phyloP scores from a whole-genome alignment of 805 yeast genomes.

The fission yeast (Schizosaccharomyces pombe) region DNA sequence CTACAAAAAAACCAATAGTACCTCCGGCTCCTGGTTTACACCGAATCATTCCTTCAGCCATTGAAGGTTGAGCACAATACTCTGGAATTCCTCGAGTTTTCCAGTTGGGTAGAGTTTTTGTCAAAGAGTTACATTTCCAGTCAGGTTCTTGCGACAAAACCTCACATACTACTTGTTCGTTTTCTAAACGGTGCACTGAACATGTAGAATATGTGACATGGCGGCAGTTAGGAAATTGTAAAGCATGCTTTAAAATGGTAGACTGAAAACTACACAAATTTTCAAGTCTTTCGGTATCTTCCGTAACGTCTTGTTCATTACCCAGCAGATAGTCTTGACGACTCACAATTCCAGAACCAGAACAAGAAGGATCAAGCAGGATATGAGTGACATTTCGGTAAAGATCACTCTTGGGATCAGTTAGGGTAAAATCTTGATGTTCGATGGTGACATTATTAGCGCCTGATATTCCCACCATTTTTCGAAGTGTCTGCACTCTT shows the following conservation, averaged over 20 bases:
- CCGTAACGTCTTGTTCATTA: constrained; percentile 18
- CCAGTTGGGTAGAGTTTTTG: constrained; percentile 62
- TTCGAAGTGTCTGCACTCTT: constrained; percentile 44
- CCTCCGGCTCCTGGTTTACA: constrained; percentile 75
- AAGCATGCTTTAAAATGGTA: constrained; percentile 69
- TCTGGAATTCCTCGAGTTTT: constrained; percentile 51
- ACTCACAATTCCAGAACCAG: constrained; percentile 96
- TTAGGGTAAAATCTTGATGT: constrained; percentile 37
- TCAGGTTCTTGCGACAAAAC: constrained; percentile 46
- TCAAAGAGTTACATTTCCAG: constrained; percentile 45
- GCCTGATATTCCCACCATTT: constrained; percentile 64
- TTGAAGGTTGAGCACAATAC: constrained; percentile 30
- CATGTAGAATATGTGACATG: constrained; percentile 86
- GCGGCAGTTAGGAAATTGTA: constrained; percentile 48
- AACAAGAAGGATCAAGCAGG: constrained; percentile 88
- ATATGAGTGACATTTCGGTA: constrained; percentile 38
- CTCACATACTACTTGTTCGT: constrained; percentile 74
- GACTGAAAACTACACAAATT: constrained; percentile 71
- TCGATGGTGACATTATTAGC: constrained; percentile 25
- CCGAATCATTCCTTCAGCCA: constrained; percentile 75
- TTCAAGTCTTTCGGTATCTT: constrained; percentile 27
- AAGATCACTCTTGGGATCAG: constrained; percentile 26
- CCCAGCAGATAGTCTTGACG: constrained; percentile 22
- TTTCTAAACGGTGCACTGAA: constrained; percentile 80
- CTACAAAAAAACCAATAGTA: constrained; percentile 97